Conservation (phyloP, 1,139 yeast species). For the Nematodospora anomalae region DNA sequence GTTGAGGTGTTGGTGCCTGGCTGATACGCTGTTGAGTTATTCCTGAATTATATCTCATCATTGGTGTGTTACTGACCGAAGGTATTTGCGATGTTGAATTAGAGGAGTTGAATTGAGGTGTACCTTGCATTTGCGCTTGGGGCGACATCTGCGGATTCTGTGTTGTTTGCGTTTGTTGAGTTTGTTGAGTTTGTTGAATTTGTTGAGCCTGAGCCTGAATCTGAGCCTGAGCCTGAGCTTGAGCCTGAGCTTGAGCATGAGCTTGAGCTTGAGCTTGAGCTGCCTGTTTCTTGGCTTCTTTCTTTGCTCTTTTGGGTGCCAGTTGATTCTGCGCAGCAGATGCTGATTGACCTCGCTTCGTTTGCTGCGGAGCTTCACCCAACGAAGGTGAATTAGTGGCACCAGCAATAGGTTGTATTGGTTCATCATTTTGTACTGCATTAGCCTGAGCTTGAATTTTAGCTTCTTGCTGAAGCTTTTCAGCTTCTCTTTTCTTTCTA, state of each 20-base stretch:
- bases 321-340: slow-evolving; percentile 6
- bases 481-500: slow-evolving; percentile 45
- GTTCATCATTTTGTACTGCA: slow-evolving; percentile 12
- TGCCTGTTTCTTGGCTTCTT: slow-evolving; percentile 10
- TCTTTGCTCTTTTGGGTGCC: slow-evolving; percentile 9
- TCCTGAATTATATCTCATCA: slow-evolving; percentile 10
- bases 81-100: slow-evolving; percentile 8
- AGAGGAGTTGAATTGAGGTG: slow-evolving; percentile 9
- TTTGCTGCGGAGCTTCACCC: slow-evolving; percentile 3
- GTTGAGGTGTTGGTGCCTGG: slow-evolving; percentile 21
- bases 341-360: slow-evolving; percentile 7
- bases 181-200: slow-evolving; percentile 5
- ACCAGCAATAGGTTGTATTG: slow-evolving; percentile 6
- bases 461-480: slow-evolving; percentile 45
- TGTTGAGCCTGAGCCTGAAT: slow-evolving; percentile 30
- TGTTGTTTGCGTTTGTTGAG: slow-evolving; percentile 12
- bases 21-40: slow-evolving; percentile 10
- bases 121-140: slow-evolving; percentile 5
- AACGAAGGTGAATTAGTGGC: slow-evolving; percentile 4
- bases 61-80: slow-evolving; percentile 12
- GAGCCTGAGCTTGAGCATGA: slow-evolving; percentile 22
- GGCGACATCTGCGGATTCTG: slow-evolving; percentile 7
- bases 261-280: slow-evolving; percentile 27
- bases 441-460: slow-evolving; percentile 31
- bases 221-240: slow-evolving; percentile 6